Conservation (phyloP, 2,329 filamentous ascomycete genomes). For the Tolypocladium cylindrosporum region DNA sequence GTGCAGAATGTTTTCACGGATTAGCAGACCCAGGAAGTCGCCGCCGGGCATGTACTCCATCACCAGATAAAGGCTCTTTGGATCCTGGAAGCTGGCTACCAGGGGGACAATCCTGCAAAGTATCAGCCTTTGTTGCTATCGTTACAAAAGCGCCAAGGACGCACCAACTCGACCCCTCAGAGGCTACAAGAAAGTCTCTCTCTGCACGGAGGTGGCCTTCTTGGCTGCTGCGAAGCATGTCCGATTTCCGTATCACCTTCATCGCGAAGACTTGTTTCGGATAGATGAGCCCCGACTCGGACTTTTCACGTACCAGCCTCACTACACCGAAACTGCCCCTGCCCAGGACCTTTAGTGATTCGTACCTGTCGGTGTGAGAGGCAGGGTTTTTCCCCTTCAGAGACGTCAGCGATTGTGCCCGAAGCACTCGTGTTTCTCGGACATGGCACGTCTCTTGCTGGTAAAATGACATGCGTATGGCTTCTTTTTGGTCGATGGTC, state of each 20-base stretch:
- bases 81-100: slow-evolving; percentile 81
- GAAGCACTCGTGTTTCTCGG: slow-evolving; percentile 58
- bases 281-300: slow-evolving; percentile 14
- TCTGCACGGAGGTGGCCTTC: slow-evolving; percentile 89
- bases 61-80: slow-evolving; percentile 74
- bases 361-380: slow-evolving; percentile 41
- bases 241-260: slow-evolving; percentile 92
- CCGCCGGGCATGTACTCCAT: slow-evolving; percentile 99
- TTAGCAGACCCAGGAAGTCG: slow-evolving; percentile 80
- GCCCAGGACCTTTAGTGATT: slow-evolving; percentile 71
- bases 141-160: slow-evolving; percentile 6
- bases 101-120: slow-evolving; percentile 66
- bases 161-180: slow-evolving; percentile 74
- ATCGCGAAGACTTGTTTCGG: slow-evolving; percentile 68
- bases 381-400: slow-evolving; percentile 2
- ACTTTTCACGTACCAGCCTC: slow-evolving; percentile 65
- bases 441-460: slow-evolving; percentile 64
- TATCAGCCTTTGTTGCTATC: not conserved
- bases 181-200: slow-evolving; percentile 81
- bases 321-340: slow-evolving; percentile 95
- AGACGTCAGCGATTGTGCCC: slow-evolving; percentile 21
- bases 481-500: slow-evolving; percentile 42
- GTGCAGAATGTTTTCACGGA: slow-evolving; percentile 73
- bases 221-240: slow-evolving; percentile 84
- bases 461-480: slow-evolving; percentile 48